Percentiles rank a stretch among this genome's conserved stretches.
These are phyloP conservation scores for Suillus placidus DNA, from an alignment of 768 basidiomycete species.

Conservation along the genomic window DNA sequence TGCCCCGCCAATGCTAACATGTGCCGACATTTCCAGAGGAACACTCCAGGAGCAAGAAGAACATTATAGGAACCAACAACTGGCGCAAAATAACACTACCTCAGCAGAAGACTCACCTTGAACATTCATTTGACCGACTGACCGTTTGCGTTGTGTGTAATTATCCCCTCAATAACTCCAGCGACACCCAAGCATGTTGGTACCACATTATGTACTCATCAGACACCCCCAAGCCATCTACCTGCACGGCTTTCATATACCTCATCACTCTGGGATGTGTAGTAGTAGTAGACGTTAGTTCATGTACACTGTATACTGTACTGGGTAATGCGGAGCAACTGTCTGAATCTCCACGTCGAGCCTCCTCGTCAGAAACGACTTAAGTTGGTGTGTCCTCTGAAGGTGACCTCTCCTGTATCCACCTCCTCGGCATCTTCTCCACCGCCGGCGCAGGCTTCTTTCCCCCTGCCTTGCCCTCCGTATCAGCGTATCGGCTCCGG, in stretches of 20 bases:
- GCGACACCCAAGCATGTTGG: not conserved
- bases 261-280: not conserved
- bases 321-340: not conserved
- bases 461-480: constrained; percentile 35
- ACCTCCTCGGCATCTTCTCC: constrained; percentile 69
- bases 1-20: constrained; percentile 13
- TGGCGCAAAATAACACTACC: constrained; percentile 21
- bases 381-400: constrained; percentile 19
- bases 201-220: not conserved
- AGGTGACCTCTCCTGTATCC: constrained; percentile 73
- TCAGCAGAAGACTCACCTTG: constrained; percentile 21
- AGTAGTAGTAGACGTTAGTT: constrained; percentile 2
- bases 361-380: not conserved
- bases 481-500: constrained; percentile 62
- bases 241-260: not conserved
- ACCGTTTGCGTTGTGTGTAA: not conserved
- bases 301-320: not conserved
- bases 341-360: not conserved
- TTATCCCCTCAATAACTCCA: not conserved
- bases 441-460: constrained; percentile 41
- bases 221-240: not conserved
- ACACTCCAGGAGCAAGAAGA: constrained; percentile 65
- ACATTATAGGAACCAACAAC: constrained; percentile 49
- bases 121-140: constrained; percentile 12
- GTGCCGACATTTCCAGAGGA: constrained; percentile 44